Base-by-base conservation (phyloP, 2,329 filamentous ascomycete species). In the Macrophomina phaseolina region DNA sequence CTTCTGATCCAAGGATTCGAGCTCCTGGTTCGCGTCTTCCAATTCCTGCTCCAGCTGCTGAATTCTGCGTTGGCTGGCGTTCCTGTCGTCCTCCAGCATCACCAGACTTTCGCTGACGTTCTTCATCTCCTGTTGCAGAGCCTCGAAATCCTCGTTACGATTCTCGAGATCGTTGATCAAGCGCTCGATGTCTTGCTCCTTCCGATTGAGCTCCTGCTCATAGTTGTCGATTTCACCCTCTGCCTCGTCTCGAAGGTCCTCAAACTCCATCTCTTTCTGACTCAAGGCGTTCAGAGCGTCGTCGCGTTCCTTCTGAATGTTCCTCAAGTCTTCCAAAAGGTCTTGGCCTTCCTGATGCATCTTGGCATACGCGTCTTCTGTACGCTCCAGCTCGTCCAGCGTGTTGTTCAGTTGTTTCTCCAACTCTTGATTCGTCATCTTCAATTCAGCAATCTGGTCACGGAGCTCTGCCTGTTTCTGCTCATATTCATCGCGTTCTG, bases 91-190 rank as follows among this genome's bases (percentile, higher is more conserved):
- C 76, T 98, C 95, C 0, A 99, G 85, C 52, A 92, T 86, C 38
- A 97, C 86, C 5, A 98, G 85, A 28, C 91, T 91, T 72, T 97
- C 93, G 73, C 91, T 96, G 79, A 97, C 90, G 72, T 90, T 90
- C 69, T 94, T 91, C 90, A 99, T 95, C 82, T 98, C 95, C 67
- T 91, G 89, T 75, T 98, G 94, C 64, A 99, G 81, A n/a, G 92
- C 91, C 70, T 90, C 89, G 78, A 97, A 94, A 75, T 95, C 96
- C 74, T 98, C 94, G 12, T 89, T 89, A 63, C 90, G 88, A 69
- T 92, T 90, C 68, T 88, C 87, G 14, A 97, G 81, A 48, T 95
- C 92, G 14, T 87, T 84, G 67, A 90, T 86, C 32, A 95, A 80
- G 14, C 88, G 87, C 70, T 90, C 85, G 49, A 90, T 87, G 71